Evolutionary conservation across 2,329 filamentous ascomycete genomes (phyloP).

Genomic region (Pleomassaria siparia): DNA sequence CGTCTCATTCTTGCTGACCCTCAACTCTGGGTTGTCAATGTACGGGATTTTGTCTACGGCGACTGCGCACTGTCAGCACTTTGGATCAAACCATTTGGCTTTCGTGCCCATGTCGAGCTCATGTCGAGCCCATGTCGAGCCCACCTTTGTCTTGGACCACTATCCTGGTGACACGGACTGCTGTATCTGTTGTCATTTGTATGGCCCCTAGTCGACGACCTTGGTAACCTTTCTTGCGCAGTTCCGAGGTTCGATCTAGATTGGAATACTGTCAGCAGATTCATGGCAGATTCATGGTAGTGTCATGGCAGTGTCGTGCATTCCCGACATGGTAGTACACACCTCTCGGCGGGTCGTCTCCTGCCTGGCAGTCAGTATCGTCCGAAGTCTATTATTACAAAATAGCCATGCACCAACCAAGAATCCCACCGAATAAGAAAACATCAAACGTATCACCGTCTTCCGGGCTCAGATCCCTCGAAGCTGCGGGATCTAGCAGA

Average conservation of each 20-base stretch:
- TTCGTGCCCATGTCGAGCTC: too few relatives aligned
- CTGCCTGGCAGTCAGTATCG: slow-evolving; percentile 50
- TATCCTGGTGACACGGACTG: slow-evolving; percentile 87
- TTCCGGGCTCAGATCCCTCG: slow-evolving; percentile 76
- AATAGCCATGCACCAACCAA: slow-evolving; percentile 61
- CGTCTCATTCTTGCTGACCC: slow-evolving; percentile 87
- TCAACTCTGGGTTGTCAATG: slow-evolving; percentile 84
- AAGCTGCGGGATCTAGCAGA: slow-evolving; percentile 82
- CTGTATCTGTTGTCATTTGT: slow-evolving; percentile 98
- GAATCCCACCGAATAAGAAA: slow-evolving; percentile 93
- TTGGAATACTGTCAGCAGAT: slow-evolving; percentile 22
- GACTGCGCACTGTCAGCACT: slow-evolving; percentile 53
- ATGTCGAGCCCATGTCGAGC: too few relatives aligned
- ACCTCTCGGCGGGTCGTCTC: slow-evolving; percentile 93
- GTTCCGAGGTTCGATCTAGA: slow-evolving; percentile 88
- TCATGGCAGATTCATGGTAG: slow-evolving; percentile 10
- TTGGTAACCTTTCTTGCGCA: slow-evolving; percentile 89
- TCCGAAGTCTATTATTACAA: slow-evolving; percentile 2
- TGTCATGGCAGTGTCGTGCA: slow-evolving; percentile 7
- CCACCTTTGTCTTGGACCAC: slow-evolving; percentile 81
- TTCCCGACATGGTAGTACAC: slow-evolving; percentile 35
- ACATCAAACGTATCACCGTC: slow-evolving; percentile 84
- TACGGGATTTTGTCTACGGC: slow-evolving; percentile 78
- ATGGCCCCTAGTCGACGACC: slow-evolving; percentile 85
- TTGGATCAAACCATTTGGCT: neutral